A percentile compares a stretch with the other conserved stretches of the same genome.
phyloP scores from a whole-genome alignment of 2,329 filamentous ascomycete genomes.

The Magnaporthiopsis poae region DNA sequence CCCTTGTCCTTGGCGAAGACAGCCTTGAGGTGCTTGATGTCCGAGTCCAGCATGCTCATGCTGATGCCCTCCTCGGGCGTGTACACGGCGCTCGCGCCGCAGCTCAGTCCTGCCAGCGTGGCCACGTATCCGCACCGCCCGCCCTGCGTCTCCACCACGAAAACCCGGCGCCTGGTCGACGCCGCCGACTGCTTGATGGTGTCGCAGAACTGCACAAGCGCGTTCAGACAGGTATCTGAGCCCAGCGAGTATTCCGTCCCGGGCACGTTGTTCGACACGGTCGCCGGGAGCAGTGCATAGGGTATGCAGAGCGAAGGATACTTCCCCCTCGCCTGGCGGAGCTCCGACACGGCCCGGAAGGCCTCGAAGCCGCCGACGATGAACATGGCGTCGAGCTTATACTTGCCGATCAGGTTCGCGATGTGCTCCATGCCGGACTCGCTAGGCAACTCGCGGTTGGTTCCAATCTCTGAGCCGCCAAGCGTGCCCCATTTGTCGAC shows the following conservation, averaged over 20 bases:
- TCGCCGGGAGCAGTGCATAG: slow-evolving; percentile 84
- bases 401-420: slow-evolving; percentile 72
- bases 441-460: slow-evolving; percentile 82
- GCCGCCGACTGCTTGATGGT: slow-evolving; percentile 96
- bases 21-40: slow-evolving; percentile 80
- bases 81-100: slow-evolving; percentile 87
- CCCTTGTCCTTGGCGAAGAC: slow-evolving; percentile 79
- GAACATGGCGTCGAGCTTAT: slow-evolving; percentile 85
- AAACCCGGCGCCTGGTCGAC: slow-evolving; percentile 82
- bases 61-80: slow-evolving; percentile 93
- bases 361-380: slow-evolving; percentile 93
- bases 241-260: slow-evolving; percentile 95
- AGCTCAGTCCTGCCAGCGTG: slow-evolving; percentile 78
- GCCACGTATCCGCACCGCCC: slow-evolving; percentile 90
- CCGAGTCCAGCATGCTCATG: slow-evolving; percentile 81
- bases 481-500: slow-evolving; percentile 92
- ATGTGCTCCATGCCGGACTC: slow-evolving; percentile 76
- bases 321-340: slow-evolving; percentile 67
- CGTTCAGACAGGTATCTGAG: slow-evolving; percentile 92
- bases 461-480: slow-evolving; percentile 94
- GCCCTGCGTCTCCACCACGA: slow-evolving; percentile 96
- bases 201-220: slow-evolving; percentile 89
- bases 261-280: slow-evolving; percentile 96
- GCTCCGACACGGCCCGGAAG: slow-evolving; percentile 81
- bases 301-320: slow-evolving; percentile 87